phyloP scores from a whole-genome alignment of 306 rosid species.

The Biancaea sappan region DNA sequence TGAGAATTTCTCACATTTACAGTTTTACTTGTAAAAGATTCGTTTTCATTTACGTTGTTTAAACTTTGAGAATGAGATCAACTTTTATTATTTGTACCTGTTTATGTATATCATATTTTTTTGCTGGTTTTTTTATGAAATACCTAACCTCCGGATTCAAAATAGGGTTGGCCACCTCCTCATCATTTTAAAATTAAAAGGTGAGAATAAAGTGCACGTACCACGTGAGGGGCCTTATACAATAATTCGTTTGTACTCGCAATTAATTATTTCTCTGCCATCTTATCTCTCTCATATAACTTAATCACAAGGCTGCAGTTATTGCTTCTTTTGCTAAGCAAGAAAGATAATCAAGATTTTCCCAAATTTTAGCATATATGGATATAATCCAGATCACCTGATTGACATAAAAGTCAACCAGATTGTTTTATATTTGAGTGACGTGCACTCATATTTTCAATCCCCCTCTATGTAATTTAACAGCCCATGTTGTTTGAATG shows the following conservation, averaged over 20 bases:
- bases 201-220: conserved; percentile 22
- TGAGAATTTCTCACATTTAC: neutral
- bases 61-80: too few species aligned
- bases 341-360: neutral
- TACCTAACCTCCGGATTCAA: neutral
- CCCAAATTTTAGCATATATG: neutral
- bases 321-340: neutral
- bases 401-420: too few species aligned
- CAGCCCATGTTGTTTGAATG: too few species aligned
- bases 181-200: neutral
- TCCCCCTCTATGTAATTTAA: too few species aligned
- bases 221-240: too few species aligned
- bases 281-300: too few species aligned
- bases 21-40: too few species aligned
- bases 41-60: neutral
- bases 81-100: neutral
- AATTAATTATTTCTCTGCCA: neutral
- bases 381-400: too few species aligned
- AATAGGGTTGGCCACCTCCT: neutral
- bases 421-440: too few species aligned
- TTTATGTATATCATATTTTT: neutral
- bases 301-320: conserved; percentile 6
- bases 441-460: too few species aligned
- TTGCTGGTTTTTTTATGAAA: neutral
- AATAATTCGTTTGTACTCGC: neutral